Base-by-base conservation (phyloP, 305 asterid genomes). In the Rubia tinctorum region DNA sequence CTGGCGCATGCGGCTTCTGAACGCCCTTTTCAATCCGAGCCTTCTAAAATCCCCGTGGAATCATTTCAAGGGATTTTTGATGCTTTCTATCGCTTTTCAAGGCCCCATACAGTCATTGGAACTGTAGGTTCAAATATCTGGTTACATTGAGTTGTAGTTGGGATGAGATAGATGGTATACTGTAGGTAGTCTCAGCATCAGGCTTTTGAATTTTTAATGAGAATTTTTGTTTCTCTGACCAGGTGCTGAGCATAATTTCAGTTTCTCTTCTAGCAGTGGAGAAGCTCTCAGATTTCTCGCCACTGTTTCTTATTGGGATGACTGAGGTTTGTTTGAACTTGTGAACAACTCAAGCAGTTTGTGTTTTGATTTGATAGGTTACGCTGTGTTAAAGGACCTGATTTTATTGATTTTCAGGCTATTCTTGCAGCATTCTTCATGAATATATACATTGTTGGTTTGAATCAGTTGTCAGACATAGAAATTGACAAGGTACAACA, bases 101-200 rank as follows among this genome's bases (percentile, higher is more conserved):
- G 98, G 83, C 99, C 98, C 71, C 99, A 95, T 85, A 95, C 99
- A 37, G 84, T 95, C 73, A 90, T 92, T 72, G 99, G 99, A 92
- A 95, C 99, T 68, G 98, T 95, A 87, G 85, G 93, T 88, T 82
- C 83, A 58, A 23, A 40, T 37, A 58, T 34, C 75, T 43, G 61
- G 74, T 73, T 81, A 59, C 71, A 59, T 67, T 73, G 68, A 17
- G 58, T 70, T 73, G 40, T 43, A 34, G 27, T 9, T 51, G 7
- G 59, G 15, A 13, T 25, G n/a, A n/a, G 6, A 47, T 34, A 34
- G 39, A 34, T 34, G 39, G 39, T 34, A 34, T 47, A 11, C 4
- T 7, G 47, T n/a, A 9, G 59, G 34, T 40, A 59, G 13, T 62
- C 5, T 23, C 18, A 20, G 22, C 59, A 20, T n/a, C 11, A 42